A percentile compares a stretch with the other conserved stretches of the same genome.
phyloP scores from a whole-genome alignment of 192 early-diverging fungal genomes.

The Coemansia sp. region DNA sequence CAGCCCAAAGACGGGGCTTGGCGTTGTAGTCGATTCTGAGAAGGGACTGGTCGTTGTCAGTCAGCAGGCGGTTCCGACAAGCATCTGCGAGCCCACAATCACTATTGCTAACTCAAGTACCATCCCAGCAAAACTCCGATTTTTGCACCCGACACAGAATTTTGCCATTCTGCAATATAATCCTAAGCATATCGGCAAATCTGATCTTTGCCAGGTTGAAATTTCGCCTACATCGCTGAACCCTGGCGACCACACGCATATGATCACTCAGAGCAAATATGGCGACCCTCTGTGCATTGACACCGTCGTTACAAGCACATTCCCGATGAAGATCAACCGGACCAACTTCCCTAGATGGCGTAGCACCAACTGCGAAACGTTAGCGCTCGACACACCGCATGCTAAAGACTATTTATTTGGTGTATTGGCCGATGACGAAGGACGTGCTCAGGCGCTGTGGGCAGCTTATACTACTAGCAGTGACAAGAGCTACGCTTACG shows the following conservation, averaged over 20 bases:
- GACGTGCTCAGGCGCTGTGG: conserved; percentile 40
- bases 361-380: conserved; percentile 42
- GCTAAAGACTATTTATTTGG: conserved; percentile 31
- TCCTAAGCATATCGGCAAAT: conserved; percentile 68
- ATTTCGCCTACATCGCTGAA: conserved; percentile 61
- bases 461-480: conserved; percentile 29
- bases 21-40: conserved; percentile 78
- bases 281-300: conserved; percentile 63
- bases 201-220: conserved; percentile 65
- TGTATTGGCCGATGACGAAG: conserved; percentile 41
- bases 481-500: conserved; percentile 55
- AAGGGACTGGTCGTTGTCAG: conserved; percentile 81
- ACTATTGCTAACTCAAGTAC: conserved; percentile 87
- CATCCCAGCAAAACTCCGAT: conserved; percentile 80
- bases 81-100: conserved; percentile 76
- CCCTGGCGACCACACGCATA: conserved; percentile 65
- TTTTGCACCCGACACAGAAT: conserved; percentile 88
- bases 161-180: conserved; percentile 86
- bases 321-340: conserved; percentile 53
- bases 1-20: conserved; percentile 48
- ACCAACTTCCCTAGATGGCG: conserved; percentile 37
- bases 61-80: conserved; percentile 78
- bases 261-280: conserved; percentile 61
- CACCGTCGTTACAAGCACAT: conserved; percentile 64
- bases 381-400: conserved; percentile 35